Percentiles rank a stretch among this genome's conserved stretches.
Conservation (phyloP, 129 eudicot species). For the Mikania micrantha region DNA sequence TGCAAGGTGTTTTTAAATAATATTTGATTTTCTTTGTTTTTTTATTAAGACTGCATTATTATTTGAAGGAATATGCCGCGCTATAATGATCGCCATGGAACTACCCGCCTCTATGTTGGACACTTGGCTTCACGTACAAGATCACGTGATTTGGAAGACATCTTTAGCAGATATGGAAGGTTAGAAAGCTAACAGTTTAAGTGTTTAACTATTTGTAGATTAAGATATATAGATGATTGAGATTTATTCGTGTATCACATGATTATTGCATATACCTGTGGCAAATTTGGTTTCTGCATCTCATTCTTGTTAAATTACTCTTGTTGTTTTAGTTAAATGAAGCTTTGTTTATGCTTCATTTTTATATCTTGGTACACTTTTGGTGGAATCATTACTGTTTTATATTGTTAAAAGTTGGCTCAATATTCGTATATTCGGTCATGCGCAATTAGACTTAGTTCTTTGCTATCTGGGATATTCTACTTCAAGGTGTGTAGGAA, state of each 20-base stretch:
- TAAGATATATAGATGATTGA: background rate
- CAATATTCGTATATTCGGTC: slow-evolving; percentile 2
- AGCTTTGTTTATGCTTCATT: background rate
- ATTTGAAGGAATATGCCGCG: slow-evolving; percentile 56
- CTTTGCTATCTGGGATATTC: background rate
- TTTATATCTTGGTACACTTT: slow-evolving; percentile 6
- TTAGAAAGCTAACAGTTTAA: slow-evolving; percentile 14
- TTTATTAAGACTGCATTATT: background rate
- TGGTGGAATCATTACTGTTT: background rate
- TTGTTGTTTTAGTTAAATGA: slow-evolving; percentile 2
- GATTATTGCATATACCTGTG: background rate
- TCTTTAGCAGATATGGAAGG: slow-evolving; percentile 93
- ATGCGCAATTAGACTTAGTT: background rate
- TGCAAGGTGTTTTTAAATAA: background rate
- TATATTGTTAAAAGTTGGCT: background rate
- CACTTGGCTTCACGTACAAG: slow-evolving; percentile 76
- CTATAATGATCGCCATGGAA: slow-evolving; percentile 68
- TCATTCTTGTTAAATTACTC: background rate
- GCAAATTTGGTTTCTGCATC: background rate
- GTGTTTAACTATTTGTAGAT: background rate
- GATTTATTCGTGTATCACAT: background rate
- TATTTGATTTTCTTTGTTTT: background rate
- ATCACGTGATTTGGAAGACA: slow-evolving; percentile 70
- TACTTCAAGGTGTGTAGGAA: slow-evolving; percentile 14
- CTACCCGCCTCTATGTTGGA: slow-evolving; percentile 84